Evolutionary conservation across 495 filamentous ascomycete genomes (phyloP), one percentile per base, ranked within the genome.

Genomic region (Glonium stellatum): DNA sequence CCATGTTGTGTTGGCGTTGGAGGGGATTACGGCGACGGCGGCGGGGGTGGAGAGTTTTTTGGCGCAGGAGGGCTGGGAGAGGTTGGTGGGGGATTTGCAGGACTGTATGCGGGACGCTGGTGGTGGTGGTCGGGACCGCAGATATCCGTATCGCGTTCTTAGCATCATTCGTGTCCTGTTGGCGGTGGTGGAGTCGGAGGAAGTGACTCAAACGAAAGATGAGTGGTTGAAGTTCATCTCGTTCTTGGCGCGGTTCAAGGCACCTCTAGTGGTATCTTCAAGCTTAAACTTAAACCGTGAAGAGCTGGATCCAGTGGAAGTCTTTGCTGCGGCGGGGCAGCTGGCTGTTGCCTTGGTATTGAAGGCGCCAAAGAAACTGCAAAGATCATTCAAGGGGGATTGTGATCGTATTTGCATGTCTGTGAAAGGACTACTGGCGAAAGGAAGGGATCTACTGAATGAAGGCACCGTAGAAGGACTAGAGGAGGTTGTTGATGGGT

Each of bases 1-100:
- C 8, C 76, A 83, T 13, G 62, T 85, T 15, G 61, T 86, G 0
- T 73, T 78, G 1, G 78, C 80, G 0, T 68, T 84, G 4, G 79
- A 85, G 59, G 82, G 77, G 1, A 66, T 81, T 3, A 56, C 78
- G 5, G 70, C 69, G 13, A 71, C 75, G 23, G 62, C 71, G 13
- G 71, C 76, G 19, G 80, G 80, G 4, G 53, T 77, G 0, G 76
- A 77, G 4, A 66, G 69, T 11, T 79, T 83, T 21, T 59, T 73
- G 9, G 63, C 60, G 4, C 69, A 77, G 31, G 58, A 72, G 0
- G 82, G 80, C 3, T 86, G 82, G 82, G 53, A 67, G 21, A 66
- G 74, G 0, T 60, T 87, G 0, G 63, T 68, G 21, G 42, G 54
- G 0, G 84, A 85, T 56, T 54, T 86, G 8, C n/a, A 74, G 6